phyloP scores from a whole-genome alignment of 2,329 filamentous ascomycete genomes.

The Xylariaceae sp. region DNA sequence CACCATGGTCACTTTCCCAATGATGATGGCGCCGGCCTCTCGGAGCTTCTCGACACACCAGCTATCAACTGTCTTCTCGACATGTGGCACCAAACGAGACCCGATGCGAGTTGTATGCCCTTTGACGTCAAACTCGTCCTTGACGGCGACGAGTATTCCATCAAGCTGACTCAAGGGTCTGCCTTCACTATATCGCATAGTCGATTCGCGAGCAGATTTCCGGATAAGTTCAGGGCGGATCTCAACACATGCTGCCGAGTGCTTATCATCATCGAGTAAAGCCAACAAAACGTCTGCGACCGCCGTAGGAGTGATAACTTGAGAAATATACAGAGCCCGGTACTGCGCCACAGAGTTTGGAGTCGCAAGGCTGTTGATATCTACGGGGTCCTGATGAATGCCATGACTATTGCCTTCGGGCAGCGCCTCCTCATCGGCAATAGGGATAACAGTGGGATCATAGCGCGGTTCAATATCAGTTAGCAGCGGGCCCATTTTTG shows the following conservation, averaged over 20 bases:
- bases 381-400: too few species aligned
- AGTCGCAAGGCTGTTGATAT: too few species aligned
- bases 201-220: constrained; percentile 44
- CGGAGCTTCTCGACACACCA: constrained; percentile 71
- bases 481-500: constrained; percentile 3
- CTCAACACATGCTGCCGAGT: constrained; percentile 46
- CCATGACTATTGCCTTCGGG: too few species aligned
- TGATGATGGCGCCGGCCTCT: constrained; percentile 67
- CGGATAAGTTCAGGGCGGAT: constrained; percentile 41
- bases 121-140: constrained; percentile 74
- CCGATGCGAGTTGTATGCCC: constrained; percentile 69
- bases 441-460: constrained; percentile 10
- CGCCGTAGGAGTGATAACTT: constrained; percentile 44
- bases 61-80: constrained; percentile 47
- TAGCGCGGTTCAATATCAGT: constrained; percentile 8
- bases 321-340: constrained; percentile 42
- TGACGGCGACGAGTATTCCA: constrained; percentile 70
- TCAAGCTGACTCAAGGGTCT: constrained; percentile 63
- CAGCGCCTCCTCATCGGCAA: neutral
- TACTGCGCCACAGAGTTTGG: constrained; percentile 47
- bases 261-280: constrained; percentile 42
- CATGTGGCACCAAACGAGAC: constrained; percentile 36
- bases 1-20: constrained; percentile 76
- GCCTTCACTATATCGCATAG: constrained; percentile 48
- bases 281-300: constrained; percentile 46